Evolutionary conservation across 169 alveolate species (phyloP).

Genomic region (Plasmodium vivax): DNA sequence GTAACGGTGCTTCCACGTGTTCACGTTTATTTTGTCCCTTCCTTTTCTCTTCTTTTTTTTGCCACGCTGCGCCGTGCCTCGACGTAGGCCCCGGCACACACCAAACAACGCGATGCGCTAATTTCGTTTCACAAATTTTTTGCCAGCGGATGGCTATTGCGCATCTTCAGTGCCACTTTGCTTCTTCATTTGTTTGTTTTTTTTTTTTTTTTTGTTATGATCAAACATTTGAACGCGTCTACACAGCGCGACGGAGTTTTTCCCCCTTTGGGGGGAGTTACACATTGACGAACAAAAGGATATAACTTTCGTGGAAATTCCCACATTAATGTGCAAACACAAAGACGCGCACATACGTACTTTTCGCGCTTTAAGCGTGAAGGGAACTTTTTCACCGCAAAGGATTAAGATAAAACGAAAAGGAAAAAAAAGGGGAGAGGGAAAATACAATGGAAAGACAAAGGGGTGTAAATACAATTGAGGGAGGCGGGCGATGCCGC

Average conservation of each 20-base stretch:
- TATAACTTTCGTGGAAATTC: not conserved
- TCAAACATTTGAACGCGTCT: not conserved
- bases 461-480: not conserved
- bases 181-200: not conserved
- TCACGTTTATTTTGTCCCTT: not conserved
- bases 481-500: not conserved
- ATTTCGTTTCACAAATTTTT: not conserved
- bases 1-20: not conserved
- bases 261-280: not conserved
- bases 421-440: not conserved
- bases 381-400: not conserved
- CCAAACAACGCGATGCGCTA: not conserved
- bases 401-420: not conserved
- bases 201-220: not conserved
- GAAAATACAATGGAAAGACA: not conserved
- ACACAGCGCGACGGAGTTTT: not conserved
- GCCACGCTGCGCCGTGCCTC: not conserved
- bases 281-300: not conserved
- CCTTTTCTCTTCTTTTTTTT: not conserved
- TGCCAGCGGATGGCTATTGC: not conserved
- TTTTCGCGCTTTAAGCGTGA: slow-evolving; percentile 7
- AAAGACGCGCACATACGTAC: not conserved
- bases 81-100: not conserved
- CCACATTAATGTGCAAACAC: not conserved
- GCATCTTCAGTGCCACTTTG: not conserved